Evolutionary conservation across 148 eudicot genomes (phyloP), one percentile per base, ranked within the genome.

Genomic region (Hydrangea macrophylla): DNA sequence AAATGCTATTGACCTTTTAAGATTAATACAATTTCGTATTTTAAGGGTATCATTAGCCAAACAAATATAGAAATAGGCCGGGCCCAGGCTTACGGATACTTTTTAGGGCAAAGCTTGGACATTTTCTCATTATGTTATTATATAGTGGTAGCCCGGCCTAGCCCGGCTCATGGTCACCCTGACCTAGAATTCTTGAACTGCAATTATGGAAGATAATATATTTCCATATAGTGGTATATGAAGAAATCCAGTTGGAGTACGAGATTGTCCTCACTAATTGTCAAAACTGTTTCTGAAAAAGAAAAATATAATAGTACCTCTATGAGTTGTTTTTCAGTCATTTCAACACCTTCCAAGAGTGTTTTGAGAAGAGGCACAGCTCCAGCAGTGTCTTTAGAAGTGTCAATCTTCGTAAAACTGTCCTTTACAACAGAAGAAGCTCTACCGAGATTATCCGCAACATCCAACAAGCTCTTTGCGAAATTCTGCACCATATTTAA

Each of bases 321-420:
- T 20, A 79, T 51, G 25, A 89, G 82, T 69, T 89, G 92, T 78
- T 89, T 89, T 67, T 89, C 90, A 27, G 96, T 89, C 96, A 89
- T 86, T 60, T 84, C 92, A 73, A 89, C 96, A 64, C 96, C 96
- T 78, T 89, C 89, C 54, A 87, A 78, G 55, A 89, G 81, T 24
- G 88, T 74, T 78, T 84, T 89, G 42, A 89, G 70, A 74, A 85
- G 92, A 66, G 85, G 86, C 44, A 77, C 82, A 71, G 96, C 86
- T 72, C 88, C 89, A 61, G 80, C 69, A 37, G 83, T 74, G 58
- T 86, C 91, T 24, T 78, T 56, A 48, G 96, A 81, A 35, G 69
- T 67, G 67, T 89, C 96, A 58, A 89, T 76, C 80, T 89, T 89
- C 11, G 75, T 55, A 55, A 79, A 85, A 67, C 88, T 85, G 57